phyloP scores from a whole-genome alignment of 495 filamentous ascomycete genomes.

The Aspergillus affinis region DNA sequence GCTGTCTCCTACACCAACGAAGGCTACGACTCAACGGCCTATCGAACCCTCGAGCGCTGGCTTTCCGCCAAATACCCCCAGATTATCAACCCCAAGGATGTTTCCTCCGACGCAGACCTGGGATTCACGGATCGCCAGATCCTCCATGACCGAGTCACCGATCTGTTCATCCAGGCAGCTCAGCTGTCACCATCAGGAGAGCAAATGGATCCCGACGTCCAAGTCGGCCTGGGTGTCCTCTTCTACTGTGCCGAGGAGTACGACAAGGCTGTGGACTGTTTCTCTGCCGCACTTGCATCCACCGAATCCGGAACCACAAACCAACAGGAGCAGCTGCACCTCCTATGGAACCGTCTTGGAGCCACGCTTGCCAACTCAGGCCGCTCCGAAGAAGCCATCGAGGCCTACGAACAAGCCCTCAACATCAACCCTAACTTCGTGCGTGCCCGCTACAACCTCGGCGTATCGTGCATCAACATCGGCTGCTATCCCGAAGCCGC shows the following conservation, averaged over 20 bases:
- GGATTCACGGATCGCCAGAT: slow-evolving; percentile 90
- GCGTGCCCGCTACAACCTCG: slow-evolving; percentile 93
- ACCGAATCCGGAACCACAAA: slow-evolving; percentile 78
- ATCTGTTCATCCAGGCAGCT: slow-evolving; percentile 87
- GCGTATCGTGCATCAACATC: slow-evolving; percentile 96
- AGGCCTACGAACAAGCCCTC: slow-evolving; percentile 90
- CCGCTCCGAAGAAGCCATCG: slow-evolving; percentile 90
- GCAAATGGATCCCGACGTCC: slow-evolving; percentile 96
- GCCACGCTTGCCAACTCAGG: slow-evolving; percentile 95
- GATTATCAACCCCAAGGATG: slow-evolving; percentile 64
- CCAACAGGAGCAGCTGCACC: slow-evolving; percentile 73
- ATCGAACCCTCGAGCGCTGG: slow-evolving; percentile 96
- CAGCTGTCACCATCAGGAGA: slow-evolving; percentile 84
- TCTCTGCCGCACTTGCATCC: slow-evolving; percentile 80
- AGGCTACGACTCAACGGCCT: slow-evolving; percentile 94
- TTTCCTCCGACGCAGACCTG: slow-evolving; percentile 70
- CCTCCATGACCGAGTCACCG: slow-evolving; percentile 85
- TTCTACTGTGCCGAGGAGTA: slow-evolving; percentile 98
- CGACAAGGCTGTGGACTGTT: slow-evolving; percentile 98
- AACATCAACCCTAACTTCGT: slow-evolving; percentile 92
- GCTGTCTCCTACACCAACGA: slow-evolving; percentile 99
- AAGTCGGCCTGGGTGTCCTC: slow-evolving; percentile 93
- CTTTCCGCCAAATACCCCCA: slow-evolving; percentile 86
- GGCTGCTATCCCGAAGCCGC: slow-evolving; percentile 91
- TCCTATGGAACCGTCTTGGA: slow-evolving; percentile 97